phyloP scores from a whole-genome alignment of 2,329 filamentous ascomycete species.

The Furcasterigmium furcatum region DNA sequence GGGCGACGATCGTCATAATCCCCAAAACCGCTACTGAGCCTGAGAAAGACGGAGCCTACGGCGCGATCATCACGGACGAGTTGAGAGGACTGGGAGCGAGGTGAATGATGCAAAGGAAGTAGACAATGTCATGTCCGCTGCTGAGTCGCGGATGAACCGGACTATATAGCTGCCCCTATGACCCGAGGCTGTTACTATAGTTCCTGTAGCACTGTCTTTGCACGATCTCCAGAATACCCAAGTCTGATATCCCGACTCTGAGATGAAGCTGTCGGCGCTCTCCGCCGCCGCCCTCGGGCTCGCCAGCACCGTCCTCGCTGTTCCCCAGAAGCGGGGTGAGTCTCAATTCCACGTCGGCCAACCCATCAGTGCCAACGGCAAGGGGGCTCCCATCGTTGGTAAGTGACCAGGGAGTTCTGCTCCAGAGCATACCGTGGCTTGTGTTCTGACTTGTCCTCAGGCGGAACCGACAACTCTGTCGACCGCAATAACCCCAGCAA shows the following conservation, averaged over 20 bases:
- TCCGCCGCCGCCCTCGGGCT: neutral
- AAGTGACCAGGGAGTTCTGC: too few relatives aligned
- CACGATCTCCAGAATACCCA: neutral
- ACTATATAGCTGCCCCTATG: too few relatives aligned
- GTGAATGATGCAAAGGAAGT: too few relatives aligned
- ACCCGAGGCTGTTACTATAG: too few relatives aligned
- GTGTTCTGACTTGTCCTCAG: constrained; percentile 29
- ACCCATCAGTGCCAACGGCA: constrained; percentile 53
- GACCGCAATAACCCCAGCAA: constrained; percentile 63
- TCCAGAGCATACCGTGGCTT: neutral
- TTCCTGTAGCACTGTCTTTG: too few relatives aligned
- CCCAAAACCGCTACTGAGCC: neutral
- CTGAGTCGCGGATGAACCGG: too few relatives aligned
- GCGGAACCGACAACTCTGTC: constrained; percentile 59
- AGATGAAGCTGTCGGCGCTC: constrained; percentile 5
- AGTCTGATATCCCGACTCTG: neutral
- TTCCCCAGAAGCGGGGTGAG: constrained; percentile 10
- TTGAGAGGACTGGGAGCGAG: too few relatives aligned
- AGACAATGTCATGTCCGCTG: too few relatives aligned
- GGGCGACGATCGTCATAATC: neutral
- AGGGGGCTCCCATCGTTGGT: constrained; percentile 58
- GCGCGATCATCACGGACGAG: too few relatives aligned
- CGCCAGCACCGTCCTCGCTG: neutral
- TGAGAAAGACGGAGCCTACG: too few relatives aligned
- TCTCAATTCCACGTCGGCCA: constrained; percentile 46